Base-by-base conservation (phyloP, 257 asterid species). In the Marsdenia floribunda region DNA sequence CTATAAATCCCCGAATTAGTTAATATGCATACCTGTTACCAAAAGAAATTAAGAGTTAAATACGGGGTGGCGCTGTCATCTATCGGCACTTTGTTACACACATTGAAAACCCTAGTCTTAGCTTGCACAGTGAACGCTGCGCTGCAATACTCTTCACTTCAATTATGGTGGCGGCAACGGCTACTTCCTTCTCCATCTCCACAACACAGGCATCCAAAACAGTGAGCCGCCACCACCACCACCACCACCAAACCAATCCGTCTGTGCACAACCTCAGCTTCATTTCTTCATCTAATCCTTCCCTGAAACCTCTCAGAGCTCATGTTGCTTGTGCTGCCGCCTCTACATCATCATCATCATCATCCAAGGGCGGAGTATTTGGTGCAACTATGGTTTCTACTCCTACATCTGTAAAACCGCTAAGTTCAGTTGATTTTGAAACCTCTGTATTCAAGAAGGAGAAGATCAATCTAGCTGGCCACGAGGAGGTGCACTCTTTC, bases 401-500 rank as follows among this genome's bases (percentile, higher is more conserved):
- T 1, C 85, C 93, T 19, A 19, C 79, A 24, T 14, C 89, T 38
- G 71, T 90, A 15, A 83, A 78, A 74, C 77, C 88, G 18, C 90
- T 74, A 4, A 75, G 77, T 73, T 77, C 90, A 13, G 89, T 86
- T 12, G 97, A 93, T 85, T 93, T 93, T 77, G 91, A 91, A 47
- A 87, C 97, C 33, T 82, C 89, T 19, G 89, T 93, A 5, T 93
- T 93, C 85, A 83, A 89, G 2, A 93, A 93, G 53, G 98, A 93
- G 89, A 89, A 88, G 70, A 75, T 90, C 75, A 88, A 87, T 75
- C 94, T 93, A 46, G 96, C 96, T 60, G 96, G 98, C 37, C 86
- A 88, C 78, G 96, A 91, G 4, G 98, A 91, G 97, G 97, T 93
- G 42, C 53, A 55, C 14, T 44, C 33, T 29, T 29, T 29, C 33